These are phyloP conservation scores for Exobasidium rhododendri DNA, from an alignment of 1,284 basidiomycete species.

Conservation along the genomic window DNA sequence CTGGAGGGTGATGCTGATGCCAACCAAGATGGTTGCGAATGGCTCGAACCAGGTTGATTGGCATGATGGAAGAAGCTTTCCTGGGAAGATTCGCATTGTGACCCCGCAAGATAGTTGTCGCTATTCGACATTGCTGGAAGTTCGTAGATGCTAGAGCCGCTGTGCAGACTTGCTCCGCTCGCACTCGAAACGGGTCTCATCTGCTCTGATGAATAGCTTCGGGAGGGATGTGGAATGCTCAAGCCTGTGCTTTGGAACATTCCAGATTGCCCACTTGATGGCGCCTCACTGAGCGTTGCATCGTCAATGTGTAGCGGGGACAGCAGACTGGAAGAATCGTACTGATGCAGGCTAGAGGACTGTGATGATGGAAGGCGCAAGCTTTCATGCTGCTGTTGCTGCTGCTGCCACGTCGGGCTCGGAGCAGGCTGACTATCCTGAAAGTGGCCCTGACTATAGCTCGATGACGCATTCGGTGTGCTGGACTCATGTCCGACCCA, in stretches of 20 bases:
- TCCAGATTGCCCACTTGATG: background rate
- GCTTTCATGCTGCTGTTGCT: slow-evolving; percentile 10
- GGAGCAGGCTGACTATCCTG: background rate
- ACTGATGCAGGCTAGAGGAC: background rate
- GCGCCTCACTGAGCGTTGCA: background rate
- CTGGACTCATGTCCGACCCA: background rate
- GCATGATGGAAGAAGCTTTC: background rate
- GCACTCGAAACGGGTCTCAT: slow-evolving; percentile 7
- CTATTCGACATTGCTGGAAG: too few relatives aligned
- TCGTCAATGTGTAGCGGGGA: background rate
- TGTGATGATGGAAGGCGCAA: background rate
- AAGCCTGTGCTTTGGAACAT: background rate
- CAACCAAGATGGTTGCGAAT: slow-evolving; percentile 3
- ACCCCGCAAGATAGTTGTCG: too few relatives aligned
- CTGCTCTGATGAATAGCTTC: background rate
- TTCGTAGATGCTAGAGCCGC: too few relatives aligned
- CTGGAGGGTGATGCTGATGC: background rate
- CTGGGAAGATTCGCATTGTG: background rate
- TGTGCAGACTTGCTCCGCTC: background rate
- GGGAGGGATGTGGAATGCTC: background rate
- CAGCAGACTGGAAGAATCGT: background rate
- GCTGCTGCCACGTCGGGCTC: slow-evolving; percentile 3
- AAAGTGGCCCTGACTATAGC: background rate
- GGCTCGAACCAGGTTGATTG: background rate
- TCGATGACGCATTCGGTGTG: background rate